Conservation (phyloP, 2,329 filamentous ascomycete species). For the Penicillium digitatum region DNA sequence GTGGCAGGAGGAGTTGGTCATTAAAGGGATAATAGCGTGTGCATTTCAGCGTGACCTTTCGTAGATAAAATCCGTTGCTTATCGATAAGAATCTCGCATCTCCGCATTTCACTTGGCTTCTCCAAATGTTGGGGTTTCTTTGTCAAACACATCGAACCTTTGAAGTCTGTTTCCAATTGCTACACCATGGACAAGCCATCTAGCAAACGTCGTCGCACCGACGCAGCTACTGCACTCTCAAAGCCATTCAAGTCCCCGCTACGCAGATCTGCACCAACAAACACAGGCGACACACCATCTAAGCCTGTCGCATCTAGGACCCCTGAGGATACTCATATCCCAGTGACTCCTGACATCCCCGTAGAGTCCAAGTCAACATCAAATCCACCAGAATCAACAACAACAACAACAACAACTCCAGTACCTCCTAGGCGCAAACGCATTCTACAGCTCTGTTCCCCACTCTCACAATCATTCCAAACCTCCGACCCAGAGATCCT, state of each 20-base stretch:
- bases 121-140: not conserved
- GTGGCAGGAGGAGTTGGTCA: constrained; percentile 61
- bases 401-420: constrained; percentile 2
- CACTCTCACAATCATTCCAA: constrained; percentile 6
- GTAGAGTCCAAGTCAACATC: not conserved
- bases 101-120: not conserved
- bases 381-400: not conserved
- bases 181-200: constrained; percentile 28
- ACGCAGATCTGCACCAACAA: constrained; percentile 40
- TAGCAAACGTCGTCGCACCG: constrained; percentile 61
- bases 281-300: constrained; percentile 10
- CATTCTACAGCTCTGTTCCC: constrained; percentile 8
- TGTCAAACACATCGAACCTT: not conserved
- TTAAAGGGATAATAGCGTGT: constrained; percentile 25
- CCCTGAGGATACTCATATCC: not conserved
- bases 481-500: constrained; percentile 26
- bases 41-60: constrained; percentile 5
- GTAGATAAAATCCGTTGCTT: constrained; percentile 15
- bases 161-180: not conserved
- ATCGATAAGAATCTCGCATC: constrained; percentile 16
- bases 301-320: constrained; percentile 1
- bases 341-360: not conserved
- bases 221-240: constrained; percentile 56
- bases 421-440: constrained; percentile 2
- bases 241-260: constrained; percentile 72